phyloP scores from a whole-genome alignment of 2,329 filamentous ascomycete species.

The Atkinsonella texensis region DNA sequence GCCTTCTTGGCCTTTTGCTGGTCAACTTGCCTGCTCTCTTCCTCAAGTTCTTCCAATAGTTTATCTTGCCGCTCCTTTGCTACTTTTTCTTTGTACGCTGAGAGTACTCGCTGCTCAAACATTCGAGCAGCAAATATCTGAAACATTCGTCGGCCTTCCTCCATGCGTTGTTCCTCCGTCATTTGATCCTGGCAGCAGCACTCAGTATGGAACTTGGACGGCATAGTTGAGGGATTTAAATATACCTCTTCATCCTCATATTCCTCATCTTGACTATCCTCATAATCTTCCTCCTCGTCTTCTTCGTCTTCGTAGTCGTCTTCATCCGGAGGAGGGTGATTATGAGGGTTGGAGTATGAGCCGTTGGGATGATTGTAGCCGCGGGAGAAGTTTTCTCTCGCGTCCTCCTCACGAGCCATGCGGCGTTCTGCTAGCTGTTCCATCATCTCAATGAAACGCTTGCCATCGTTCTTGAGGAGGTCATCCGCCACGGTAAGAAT shows the following conservation, averaged over 20 bases:
- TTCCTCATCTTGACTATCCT: conserved; percentile 51
- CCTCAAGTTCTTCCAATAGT: conserved; percentile 80
- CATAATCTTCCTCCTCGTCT: conserved; percentile 47
- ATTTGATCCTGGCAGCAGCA: conserved; percentile 66
- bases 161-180: conserved; percentile 98
- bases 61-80: conserved; percentile 83
- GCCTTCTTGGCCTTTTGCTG: conserved; percentile 86
- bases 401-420: conserved; percentile 94
- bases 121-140: conserved; percentile 98
- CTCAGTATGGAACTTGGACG: conserved; percentile 29
- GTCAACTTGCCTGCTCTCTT: conserved; percentile 65
- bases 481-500: conserved; percentile 98
- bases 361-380: conserved; percentile 50
- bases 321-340: conserved; percentile 65
- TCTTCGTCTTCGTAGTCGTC: conserved; percentile 64
- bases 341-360: conserved; percentile 48
- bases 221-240: conserved; percentile 27
- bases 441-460: conserved; percentile 99
- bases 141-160: conserved; percentile 96
- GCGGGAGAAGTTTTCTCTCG: conserved; percentile 47
- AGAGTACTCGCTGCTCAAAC: conserved; percentile 95
- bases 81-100: conserved; percentile 96
- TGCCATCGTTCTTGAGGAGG: conserved; percentile 95
- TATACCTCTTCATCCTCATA: conserved; percentile 73
- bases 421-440: conserved; percentile 93